Evolutionary conservation across 23 red algal genomes (phyloP).

Genomic region (Chondrus crispus): DNA sequence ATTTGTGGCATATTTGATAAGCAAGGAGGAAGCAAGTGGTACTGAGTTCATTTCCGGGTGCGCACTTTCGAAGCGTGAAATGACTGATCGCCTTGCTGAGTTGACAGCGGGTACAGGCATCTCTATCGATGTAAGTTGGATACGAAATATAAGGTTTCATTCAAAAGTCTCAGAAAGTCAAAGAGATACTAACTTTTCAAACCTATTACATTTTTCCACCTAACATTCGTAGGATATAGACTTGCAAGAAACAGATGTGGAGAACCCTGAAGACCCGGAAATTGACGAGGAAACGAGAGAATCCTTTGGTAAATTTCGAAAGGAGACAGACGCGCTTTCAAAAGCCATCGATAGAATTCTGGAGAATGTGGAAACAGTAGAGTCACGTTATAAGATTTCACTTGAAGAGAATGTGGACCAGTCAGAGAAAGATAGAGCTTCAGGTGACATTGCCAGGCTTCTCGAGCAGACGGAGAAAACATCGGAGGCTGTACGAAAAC

Average conservation of each 20-base stretch:
- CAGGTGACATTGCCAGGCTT: slow-evolving; percentile 22
- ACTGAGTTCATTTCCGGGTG: too few relatives aligned
- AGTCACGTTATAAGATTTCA: slow-evolving; percentile 37
- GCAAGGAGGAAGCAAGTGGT: too few relatives aligned
- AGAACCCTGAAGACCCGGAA: background rate
- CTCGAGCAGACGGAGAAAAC: slow-evolving; percentile 44
- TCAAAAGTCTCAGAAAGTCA: too few relatives aligned
- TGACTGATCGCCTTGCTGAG: slow-evolving; percentile 64
- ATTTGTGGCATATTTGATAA: too few relatives aligned
- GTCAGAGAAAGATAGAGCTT: background rate
- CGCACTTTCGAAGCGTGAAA: too few relatives aligned
- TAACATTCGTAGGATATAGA: background rate
- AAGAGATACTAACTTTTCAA: background rate
- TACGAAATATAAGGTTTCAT: too few relatives aligned
- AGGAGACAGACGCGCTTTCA: slow-evolving; percentile 37
- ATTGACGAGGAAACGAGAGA: slow-evolving; percentile 4
- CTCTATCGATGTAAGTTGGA: slow-evolving; percentile 4
- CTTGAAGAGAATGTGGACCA: background rate
- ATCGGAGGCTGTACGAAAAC: slow-evolving; percentile 55
- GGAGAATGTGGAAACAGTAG: slow-evolving; percentile 27
- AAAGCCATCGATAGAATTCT: slow-evolving; percentile 41
- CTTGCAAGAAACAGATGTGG: slow-evolving; percentile 31
- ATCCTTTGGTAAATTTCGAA: slow-evolving; percentile 10
- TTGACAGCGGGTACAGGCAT: slow-evolving; percentile 12
- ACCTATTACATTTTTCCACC: background rate